Conservation (phyloP, 768 basidiomycete genomes). For the Pulveroboletus sp. region DNA sequence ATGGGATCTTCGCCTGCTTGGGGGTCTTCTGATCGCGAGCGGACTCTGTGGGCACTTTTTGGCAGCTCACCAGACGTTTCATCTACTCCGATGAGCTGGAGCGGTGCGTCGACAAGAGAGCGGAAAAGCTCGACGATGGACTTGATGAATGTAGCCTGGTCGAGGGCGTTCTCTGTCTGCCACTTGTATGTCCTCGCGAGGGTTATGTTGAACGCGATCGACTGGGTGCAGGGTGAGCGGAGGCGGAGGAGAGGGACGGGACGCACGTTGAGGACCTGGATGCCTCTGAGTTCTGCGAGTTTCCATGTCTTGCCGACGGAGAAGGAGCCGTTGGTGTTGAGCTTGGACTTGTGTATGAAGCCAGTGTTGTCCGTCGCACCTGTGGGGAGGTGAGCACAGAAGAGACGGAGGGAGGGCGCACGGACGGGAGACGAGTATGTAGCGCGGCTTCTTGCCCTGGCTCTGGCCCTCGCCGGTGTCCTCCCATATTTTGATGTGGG, state of each 20-base stretch:
- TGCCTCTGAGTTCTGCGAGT: slow-evolving; percentile 70
- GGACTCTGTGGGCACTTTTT: not conserved
- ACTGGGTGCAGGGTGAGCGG: slow-evolving; percentile 37
- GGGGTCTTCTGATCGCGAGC: slow-evolving; percentile 10
- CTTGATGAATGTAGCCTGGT: slow-evolving; percentile 72
- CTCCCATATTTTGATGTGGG: slow-evolving; percentile 93
- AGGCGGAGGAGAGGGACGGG: slow-evolving; percentile 2
- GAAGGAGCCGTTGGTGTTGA: slow-evolving; percentile 91
- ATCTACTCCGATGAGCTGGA: slow-evolving; percentile 59
- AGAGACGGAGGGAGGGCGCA: slow-evolving; percentile 15
- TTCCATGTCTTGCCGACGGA: slow-evolving; percentile 98
- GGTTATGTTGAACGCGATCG: slow-evolving; percentile 70
- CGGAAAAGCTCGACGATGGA: slow-evolving; percentile 62
- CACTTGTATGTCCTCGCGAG: slow-evolving; percentile 88
- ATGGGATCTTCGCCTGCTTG: slow-evolving; percentile 13
- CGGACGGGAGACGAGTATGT: slow-evolving; percentile 87
- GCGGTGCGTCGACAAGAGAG: slow-evolving; percentile 40
- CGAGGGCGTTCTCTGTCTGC: slow-evolving; percentile 71
- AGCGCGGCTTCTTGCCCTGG: slow-evolving; percentile 78
- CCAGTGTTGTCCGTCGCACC: slow-evolving; percentile 60
- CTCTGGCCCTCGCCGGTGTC: slow-evolving; percentile 70
- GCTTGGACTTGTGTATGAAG: slow-evolving; percentile 93
- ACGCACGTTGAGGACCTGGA: slow-evolving; percentile 76
- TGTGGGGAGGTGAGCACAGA: slow-evolving; percentile 23
- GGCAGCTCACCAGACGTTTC: slow-evolving; percentile 37